Percentiles rank a stretch among this genome's conserved stretches.
phyloP scores from a whole-genome alignment of 2,329 filamentous ascomycete species.

The Bipolaris sorokiniana region DNA sequence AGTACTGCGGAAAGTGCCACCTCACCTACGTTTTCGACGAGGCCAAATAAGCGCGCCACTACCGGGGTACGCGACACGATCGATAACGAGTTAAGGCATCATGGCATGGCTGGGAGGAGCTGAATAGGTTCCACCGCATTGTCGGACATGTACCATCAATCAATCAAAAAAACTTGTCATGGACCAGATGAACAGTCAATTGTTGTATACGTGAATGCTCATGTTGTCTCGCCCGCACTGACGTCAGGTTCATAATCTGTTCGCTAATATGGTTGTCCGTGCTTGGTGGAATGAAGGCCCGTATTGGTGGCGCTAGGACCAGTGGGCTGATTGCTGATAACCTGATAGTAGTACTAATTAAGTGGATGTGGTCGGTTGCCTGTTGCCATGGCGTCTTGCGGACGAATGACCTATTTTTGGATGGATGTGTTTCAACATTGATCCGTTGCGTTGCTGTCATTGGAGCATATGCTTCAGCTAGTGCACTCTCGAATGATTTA shows the following conservation, averaged over 20 bases:
- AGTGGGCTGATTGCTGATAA: neutral
- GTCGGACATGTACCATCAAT: constrained; percentile 33
- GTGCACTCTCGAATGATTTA: neutral
- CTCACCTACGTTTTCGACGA: constrained; percentile 75
- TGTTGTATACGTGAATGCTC: neutral
- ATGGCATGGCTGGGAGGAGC: constrained; percentile 32
- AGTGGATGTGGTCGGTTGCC: neutral
- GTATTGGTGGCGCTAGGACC: constrained; percentile 1
- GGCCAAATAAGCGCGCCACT: constrained; percentile 57
- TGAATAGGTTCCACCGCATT: constrained; percentile 30
- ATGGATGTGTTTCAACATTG: neutral
- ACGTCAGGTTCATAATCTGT: neutral
- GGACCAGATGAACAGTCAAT: constrained; percentile 14
- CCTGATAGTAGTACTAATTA: neutral
- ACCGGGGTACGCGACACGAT: constrained; percentile 23
- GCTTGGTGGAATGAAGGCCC: neutral
- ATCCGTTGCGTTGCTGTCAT: neutral
- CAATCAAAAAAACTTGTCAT: constrained; percentile 32
- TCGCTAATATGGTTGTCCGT: constrained; percentile 3
- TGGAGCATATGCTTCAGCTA: neutral
- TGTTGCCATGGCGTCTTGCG: constrained; percentile 3
- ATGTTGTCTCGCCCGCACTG: neutral
- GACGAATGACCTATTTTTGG: neutral
- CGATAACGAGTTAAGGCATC: constrained; percentile 36
- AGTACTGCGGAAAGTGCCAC: constrained; percentile 85